phyloP scores from a whole-genome alignment of 2,329 filamentous ascomycete genomes.

The Paecilomyces niveus region DNA sequence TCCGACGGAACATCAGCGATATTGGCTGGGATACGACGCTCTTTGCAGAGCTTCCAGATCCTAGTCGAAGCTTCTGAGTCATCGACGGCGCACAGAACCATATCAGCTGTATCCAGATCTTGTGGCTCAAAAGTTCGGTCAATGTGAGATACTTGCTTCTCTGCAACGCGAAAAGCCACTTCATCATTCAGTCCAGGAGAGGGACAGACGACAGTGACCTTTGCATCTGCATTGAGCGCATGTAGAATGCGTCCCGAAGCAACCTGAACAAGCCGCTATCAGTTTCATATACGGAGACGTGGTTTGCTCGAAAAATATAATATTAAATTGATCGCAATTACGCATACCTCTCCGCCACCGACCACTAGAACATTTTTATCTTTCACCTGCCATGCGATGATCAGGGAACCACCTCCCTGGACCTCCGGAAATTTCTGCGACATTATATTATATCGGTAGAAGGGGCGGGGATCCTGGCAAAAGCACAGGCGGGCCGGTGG shows the following conservation, averaged over 20 bases:
- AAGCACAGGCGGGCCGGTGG: slow-evolving; percentile 1
- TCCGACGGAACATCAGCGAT: slow-evolving; percentile 95
- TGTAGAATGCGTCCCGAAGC: slow-evolving; percentile 91
- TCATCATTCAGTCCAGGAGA: slow-evolving; percentile 75
- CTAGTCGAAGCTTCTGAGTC: slow-evolving; percentile 82
- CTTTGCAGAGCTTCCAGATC: slow-evolving; percentile 92
- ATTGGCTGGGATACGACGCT: slow-evolving; percentile 76
- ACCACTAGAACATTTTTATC: slow-evolving; percentile 86
- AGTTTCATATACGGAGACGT: slow-evolving; percentile 7
- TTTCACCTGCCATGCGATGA: slow-evolving; percentile 91
- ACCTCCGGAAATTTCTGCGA: slow-evolving; percentile 63
- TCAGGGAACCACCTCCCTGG: slow-evolving; percentile 84
- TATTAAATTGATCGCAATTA: background rate
- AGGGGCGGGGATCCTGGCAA: background rate
- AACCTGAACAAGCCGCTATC: slow-evolving; percentile 54
- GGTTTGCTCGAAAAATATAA: background rate
- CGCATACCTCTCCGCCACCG: slow-evolving; percentile 81
- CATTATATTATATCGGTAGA: slow-evolving; percentile 28
- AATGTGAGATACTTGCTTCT: slow-evolving; percentile 69
- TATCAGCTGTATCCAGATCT: slow-evolving; percentile 75
- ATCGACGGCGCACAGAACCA: slow-evolving; percentile 91
- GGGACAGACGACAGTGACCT: slow-evolving; percentile 79
- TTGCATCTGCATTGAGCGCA: slow-evolving; percentile 89
- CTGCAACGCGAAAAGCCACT: slow-evolving; percentile 71
- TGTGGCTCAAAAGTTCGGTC: slow-evolving; percentile 77